Evolutionary conservation across 352 stramenopile genomes (phyloP).

Genomic region (Pythium rhizo-oryzae): DNA sequence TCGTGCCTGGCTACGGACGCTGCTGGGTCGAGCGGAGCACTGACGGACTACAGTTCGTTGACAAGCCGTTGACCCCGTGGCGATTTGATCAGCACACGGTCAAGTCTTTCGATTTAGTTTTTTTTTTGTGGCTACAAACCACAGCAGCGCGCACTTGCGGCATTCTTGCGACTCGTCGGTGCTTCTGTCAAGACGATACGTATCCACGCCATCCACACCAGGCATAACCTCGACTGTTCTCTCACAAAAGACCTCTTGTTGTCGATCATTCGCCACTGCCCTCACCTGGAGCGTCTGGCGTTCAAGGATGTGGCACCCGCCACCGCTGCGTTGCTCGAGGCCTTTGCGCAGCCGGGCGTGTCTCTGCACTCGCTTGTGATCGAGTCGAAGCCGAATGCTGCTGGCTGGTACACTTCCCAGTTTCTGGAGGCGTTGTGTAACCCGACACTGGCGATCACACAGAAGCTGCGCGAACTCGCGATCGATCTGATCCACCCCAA

Average conservation of each 20-base stretch:
- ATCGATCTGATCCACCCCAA: background rate
- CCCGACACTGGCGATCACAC: background rate
- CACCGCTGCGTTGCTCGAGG: background rate
- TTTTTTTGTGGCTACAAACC: background rate
- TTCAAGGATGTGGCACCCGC: background rate
- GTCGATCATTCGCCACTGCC: background rate
- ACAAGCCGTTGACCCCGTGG: background rate
- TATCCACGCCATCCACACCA: background rate
- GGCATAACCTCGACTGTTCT: background rate
- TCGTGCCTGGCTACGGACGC: constrained; percentile 12
- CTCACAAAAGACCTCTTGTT: background rate
- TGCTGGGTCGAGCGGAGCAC: constrained; percentile 10
- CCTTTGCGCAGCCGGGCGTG: background rate
- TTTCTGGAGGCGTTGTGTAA: background rate
- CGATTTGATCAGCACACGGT: constrained; percentile 7
- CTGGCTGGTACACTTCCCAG: background rate
- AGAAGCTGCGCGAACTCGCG: background rate
- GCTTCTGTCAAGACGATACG: background rate
- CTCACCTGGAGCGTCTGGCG: background rate
- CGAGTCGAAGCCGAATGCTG: background rate
- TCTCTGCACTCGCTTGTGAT: background rate
- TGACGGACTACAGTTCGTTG: background rate
- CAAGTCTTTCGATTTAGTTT: background rate
- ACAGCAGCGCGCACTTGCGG: background rate
- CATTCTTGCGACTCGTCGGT: background rate